Conservation (phyloP, 2,329 filamentous ascomycete species). For the Fusarium scirpi region DNA sequence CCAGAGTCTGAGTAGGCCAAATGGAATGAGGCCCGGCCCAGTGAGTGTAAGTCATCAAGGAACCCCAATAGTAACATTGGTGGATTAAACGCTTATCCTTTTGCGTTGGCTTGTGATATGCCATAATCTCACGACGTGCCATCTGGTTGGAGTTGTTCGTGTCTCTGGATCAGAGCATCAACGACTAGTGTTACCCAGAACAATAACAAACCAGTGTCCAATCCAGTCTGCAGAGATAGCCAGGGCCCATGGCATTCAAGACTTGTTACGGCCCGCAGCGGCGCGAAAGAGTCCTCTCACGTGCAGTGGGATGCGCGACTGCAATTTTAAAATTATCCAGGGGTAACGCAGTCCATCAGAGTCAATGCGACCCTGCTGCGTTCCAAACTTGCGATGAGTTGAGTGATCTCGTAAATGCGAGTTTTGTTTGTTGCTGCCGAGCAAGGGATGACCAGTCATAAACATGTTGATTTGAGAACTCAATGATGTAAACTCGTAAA, state of each 20-base stretch:
- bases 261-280: conserved; percentile 23
- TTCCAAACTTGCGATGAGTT: conserved; percentile 10
- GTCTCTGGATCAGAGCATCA: not conserved
- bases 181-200: conserved; percentile 23
- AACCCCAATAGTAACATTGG: conserved; percentile 41
- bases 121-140: not conserved
- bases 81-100: conserved; percentile 43
- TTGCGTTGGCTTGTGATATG: conserved; percentile 12
- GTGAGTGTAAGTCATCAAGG: conserved; percentile 20
- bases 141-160: conserved; percentile 1
- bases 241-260: conserved; percentile 15
- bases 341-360: conserved; percentile 37
- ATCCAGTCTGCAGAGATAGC: conserved; percentile 13
- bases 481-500: conserved; percentile 13
- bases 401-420: not conserved
- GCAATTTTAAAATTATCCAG: conserved; percentile 45
- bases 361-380: conserved; percentile 38
- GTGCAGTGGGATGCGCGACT: conserved; percentile 16
- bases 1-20: conserved; percentile 1
- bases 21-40: conserved; percentile 35
- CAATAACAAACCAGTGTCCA: conserved; percentile 7
- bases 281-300: conserved; percentile 35
- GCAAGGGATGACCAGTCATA: conserved; percentile 5
- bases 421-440: conserved; percentile 13
- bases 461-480: conserved; percentile 8